phyloP scores from a whole-genome alignment of 129 eudicot species.

The Smallanthus sonchifolius region DNA sequence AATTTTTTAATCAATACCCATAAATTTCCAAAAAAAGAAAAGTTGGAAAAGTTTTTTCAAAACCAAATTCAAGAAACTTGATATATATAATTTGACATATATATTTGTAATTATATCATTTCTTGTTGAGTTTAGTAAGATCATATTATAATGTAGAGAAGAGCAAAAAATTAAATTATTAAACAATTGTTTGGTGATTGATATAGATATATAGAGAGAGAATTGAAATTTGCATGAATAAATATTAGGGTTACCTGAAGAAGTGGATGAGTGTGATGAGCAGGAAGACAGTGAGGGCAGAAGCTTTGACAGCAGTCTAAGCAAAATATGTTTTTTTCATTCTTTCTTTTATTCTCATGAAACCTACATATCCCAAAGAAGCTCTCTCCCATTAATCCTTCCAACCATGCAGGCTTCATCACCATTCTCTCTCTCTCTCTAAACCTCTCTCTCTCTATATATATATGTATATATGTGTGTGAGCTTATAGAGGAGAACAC shows the following conservation, averaged over 20 bases:
- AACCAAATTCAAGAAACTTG: not conserved
- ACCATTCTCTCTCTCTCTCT: not conserved
- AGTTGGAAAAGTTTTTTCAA: too few species aligned
- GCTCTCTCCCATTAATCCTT: slow-evolving; percentile 65
- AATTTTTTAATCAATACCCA: not conserved
- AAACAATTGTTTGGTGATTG: not conserved
- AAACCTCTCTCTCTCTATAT: not conserved
- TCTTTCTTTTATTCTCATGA: slow-evolving; percentile 63
- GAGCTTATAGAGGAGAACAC: not conserved
- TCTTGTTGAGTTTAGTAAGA: not conserved
- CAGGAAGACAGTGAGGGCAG: slow-evolving; percentile 89
- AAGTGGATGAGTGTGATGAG: slow-evolving; percentile 76
- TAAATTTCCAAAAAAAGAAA: not conserved
- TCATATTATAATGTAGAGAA: not conserved
- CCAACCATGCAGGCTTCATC: slow-evolving; percentile 80
- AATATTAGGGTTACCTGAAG: slow-evolving; percentile 53
- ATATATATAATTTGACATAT: not conserved
- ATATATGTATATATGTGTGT: not conserved
- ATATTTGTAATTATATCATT: not conserved
- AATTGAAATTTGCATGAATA: slow-evolving; percentile 6
- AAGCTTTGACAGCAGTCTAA: slow-evolving; percentile 72
- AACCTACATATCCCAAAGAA: slow-evolving; percentile 65
- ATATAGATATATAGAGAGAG: too few species aligned
- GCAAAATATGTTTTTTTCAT: slow-evolving; percentile 85
- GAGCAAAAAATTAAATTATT: too few species aligned